Base-by-base conservation (phyloP, 306 rosid species). In the Cajanus cajan region DNA sequence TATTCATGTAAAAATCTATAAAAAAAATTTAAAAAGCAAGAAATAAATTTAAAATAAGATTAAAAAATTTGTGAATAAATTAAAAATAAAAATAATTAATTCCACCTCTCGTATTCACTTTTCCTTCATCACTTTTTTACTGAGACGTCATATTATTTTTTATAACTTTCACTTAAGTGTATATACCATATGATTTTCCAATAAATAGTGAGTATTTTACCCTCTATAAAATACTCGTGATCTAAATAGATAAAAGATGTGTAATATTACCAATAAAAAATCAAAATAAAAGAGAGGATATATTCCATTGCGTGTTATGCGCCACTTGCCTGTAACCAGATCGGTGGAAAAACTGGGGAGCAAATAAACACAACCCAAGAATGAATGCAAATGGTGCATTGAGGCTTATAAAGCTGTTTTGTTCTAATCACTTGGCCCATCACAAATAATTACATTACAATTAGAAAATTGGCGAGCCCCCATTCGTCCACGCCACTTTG, bases 401-500 rank as follows among this genome's bases (percentile, higher is more conserved):
- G 25, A 15, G 68, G 1, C 19, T 62, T 3, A 3, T 28, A 34
- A 34, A 62, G 45, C 44, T 15, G 43, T 37, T 36, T 64, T 64
- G 70, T 4, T n/a, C 9, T 34, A 33, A 62, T 15, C 6, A 15
- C 68, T 34, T n/a, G 19, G 24, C 44, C 68, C 68, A 62, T 28
- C 5, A 34, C 5, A 18, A 9, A 9, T 16, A 40, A 39, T 39
- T 19, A 36, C 7, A 36, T n/a, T 33, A 45, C 45, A 61, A 54
- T 8, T 51, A 61, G 66, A 59, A 15, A 31, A 61, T 28, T 14
- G 65, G 66, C 9, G n/a, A 70, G 66, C 52, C 67, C 64, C 78
- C 78, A 72, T 59, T 33, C 44, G 36, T 13, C n/a, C n/a, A n/a
- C n/a, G n/a, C 50, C n/a, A 18, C 22, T 28, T 52, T 36, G 37